Evolutionary conservation across 352 stramenopile species (phyloP), one percentile per base, ranked within the genome.

Genomic region (Globisporangium viniferum): DNA sequence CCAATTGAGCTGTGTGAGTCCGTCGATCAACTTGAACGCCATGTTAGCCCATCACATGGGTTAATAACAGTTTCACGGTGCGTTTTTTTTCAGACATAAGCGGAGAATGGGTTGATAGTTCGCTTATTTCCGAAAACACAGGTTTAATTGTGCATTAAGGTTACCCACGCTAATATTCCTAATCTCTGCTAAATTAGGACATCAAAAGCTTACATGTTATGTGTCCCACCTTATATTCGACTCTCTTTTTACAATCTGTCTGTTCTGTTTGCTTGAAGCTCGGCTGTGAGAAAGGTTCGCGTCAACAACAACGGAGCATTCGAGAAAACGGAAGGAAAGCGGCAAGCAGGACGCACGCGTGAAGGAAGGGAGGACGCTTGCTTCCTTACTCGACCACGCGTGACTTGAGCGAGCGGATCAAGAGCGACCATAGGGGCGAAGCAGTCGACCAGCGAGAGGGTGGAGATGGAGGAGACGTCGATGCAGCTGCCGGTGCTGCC

Each of bases 401-500:
- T 20, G 39, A 20, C 39, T 39, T 3, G 59, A 44, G 53, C 20
- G 63, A 62, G 29, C 29, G 20, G 15, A 51, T 51, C 44, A 51
- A 24, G 44, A 51, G 55, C 31, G 27, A 65, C 58, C 65, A 70
- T 70, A 70, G 66, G 61, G 55, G 66, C 57, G 39, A 73, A 70
- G 44, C 59, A 71, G 49, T 70, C 48, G 49, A 67, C 44, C 29
- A 68, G 60, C 56, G 72, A 41, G 39, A n/a, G 46, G 54, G 35
- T 63, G 53, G 44, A 59, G 49, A 76, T 68, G 67, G 68, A 68
- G 24, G 68, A 69, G 51, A 62, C 75, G 44, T 57, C 78, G 64
- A 65, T 78, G 71, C 68, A 78, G 69, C 66, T 91, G 66, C 84
- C 86, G 55, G 78, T 93, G 66, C 73, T 93, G 69, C 80, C 86